A percentile compares a stretch with the other conserved stretches of the same genome.
These are phyloP conservation scores for Atalantia buxifolia DNA, from an alignment of 345 rosid genomes.

Conservation along the genomic window DNA sequence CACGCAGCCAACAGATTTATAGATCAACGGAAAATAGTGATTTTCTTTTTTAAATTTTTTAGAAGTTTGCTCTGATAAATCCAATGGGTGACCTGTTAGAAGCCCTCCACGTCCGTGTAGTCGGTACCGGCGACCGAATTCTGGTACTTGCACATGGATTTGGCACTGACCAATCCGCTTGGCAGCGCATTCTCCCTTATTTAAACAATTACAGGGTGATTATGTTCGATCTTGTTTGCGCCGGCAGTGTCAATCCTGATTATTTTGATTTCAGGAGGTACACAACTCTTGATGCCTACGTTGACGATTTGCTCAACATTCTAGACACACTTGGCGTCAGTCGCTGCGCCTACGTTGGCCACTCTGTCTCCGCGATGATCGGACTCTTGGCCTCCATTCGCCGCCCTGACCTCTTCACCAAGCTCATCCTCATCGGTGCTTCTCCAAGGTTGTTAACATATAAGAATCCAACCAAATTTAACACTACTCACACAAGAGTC, in stretches of 20 bases:
- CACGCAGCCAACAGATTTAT: not conserved
- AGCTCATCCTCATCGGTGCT: slow-evolving; percentile 74
- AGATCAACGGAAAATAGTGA: too few species aligned
- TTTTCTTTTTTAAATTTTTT: too few species aligned
- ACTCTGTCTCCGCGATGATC: slow-evolving; percentile 88
- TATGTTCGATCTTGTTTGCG: slow-evolving; percentile 80
- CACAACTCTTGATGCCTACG: slow-evolving; percentile 69
- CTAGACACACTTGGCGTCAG: slow-evolving; percentile 62
- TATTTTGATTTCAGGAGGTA: slow-evolving; percentile 60
- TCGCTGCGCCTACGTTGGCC: slow-evolving; percentile 70
- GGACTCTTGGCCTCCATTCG: slow-evolving; percentile 80
- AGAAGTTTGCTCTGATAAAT: too few species aligned
- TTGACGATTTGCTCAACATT: slow-evolving; percentile 72
- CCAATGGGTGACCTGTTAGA: slow-evolving; percentile 55
- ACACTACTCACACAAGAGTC: not conserved
- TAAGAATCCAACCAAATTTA: not conserved
- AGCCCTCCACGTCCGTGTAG: slow-evolving; percentile 67
- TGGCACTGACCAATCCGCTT: slow-evolving; percentile 87
- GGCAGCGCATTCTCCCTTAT: slow-evolving; percentile 77
- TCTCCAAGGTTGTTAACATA: slow-evolving; percentile 52
- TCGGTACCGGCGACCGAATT: slow-evolving; percentile 62
- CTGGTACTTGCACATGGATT: slow-evolving; percentile 75
- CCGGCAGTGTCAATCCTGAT: slow-evolving; percentile 85
- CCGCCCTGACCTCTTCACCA: slow-evolving; percentile 75
- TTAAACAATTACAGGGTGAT: slow-evolving; percentile 53